Conservation (phyloP, 208 protist species). For the Crithidia bombi region DNA sequence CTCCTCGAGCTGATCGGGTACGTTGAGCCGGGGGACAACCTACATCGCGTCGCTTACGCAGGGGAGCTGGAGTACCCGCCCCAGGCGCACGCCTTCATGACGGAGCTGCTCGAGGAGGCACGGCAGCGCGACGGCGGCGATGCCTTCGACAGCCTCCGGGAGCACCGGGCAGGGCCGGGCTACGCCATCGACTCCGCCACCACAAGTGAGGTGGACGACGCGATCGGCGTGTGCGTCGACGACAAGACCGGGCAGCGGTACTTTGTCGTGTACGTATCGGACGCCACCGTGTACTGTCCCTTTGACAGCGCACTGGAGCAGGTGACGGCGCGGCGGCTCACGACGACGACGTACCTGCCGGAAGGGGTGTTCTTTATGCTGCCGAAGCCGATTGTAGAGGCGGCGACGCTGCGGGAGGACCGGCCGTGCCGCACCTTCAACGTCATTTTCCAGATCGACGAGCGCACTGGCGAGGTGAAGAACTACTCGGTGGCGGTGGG, state of each 20-base stretch:
- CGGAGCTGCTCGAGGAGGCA: constrained; percentile 41
- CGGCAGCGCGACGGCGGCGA: constrained; percentile 68
- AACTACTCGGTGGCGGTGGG: constrained; percentile 79
- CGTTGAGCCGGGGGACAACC: constrained; percentile 72
- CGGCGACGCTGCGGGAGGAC: constrained; percentile 85
- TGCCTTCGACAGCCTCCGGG: constrained; percentile 69
- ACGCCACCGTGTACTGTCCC: constrained; percentile 89
- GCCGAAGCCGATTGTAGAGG: constrained; percentile 84
- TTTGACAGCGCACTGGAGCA: constrained; percentile 82
- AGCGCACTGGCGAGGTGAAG: constrained; percentile 65
- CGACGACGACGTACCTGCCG: constrained; percentile 89
- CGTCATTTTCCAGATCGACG: constrained; percentile 82
- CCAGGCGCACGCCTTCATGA: constrained; percentile 65
- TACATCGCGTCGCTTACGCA: constrained; percentile 64
- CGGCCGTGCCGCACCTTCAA: constrained; percentile 87
- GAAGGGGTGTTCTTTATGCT: constrained; percentile 92
- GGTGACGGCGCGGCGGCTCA: constrained; percentile 77
- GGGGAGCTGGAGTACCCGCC: constrained; percentile 74
- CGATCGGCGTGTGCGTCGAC: constrained; percentile 79
- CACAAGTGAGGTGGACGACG: constrained; percentile 92
- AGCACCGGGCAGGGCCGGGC: constrained; percentile 43
- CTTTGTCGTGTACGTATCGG: constrained; percentile 89
- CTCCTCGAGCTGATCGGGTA: constrained; percentile 70
- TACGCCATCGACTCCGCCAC: constrained; percentile 91
- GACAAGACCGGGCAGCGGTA: constrained; percentile 53